Conservation (phyloP, 352 stramenopile genomes). For the Aphanomyces astaci region DNA sequence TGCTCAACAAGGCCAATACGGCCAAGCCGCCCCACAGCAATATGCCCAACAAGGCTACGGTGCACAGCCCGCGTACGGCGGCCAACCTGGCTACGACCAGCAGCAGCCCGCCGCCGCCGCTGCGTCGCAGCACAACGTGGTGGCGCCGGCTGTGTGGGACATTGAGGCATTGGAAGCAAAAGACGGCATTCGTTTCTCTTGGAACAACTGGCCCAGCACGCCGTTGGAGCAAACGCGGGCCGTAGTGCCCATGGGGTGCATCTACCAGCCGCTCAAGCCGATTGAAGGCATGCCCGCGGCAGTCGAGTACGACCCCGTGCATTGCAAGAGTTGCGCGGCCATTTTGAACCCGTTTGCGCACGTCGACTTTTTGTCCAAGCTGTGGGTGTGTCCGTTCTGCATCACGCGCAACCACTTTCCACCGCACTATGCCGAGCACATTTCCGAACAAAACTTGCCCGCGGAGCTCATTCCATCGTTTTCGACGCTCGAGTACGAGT, state of each 20-base stretch:
- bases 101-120: not conserved
- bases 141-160: conserved; percentile 80
- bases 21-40: conserved; percentile 12
- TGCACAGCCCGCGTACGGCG: conserved; percentile 5
- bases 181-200: conserved; percentile 96
- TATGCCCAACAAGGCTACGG: conserved; percentile 5
- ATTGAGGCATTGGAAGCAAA: conserved; percentile 78
- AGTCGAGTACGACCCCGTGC: conserved; percentile 97
- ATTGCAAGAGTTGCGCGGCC: conserved; percentile 95
- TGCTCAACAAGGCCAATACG: conserved; percentile 21
- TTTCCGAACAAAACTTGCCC: conserved; percentile 97
- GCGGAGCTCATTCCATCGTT: conserved; percentile 99
- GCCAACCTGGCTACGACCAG: conserved; percentile 25
- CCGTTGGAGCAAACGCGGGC: conserved; percentile 96
- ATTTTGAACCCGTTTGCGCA: conserved; percentile 99
- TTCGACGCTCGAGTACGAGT: conserved; percentile 99
- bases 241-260: conserved; percentile 92
- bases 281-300: conserved; percentile 90
- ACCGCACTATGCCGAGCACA: conserved; percentile 91
- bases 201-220: conserved; percentile 97
- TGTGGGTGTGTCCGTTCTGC: conserved; percentile 99
- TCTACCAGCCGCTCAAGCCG: conserved; percentile 97
- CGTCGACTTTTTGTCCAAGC: conserved; percentile 97
- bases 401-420: conserved; percentile 98
- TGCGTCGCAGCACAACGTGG: conserved; percentile 36